Conservation (phyloP, 352 stramenopile genomes). For the Phytophthora palmivora region DNA sequence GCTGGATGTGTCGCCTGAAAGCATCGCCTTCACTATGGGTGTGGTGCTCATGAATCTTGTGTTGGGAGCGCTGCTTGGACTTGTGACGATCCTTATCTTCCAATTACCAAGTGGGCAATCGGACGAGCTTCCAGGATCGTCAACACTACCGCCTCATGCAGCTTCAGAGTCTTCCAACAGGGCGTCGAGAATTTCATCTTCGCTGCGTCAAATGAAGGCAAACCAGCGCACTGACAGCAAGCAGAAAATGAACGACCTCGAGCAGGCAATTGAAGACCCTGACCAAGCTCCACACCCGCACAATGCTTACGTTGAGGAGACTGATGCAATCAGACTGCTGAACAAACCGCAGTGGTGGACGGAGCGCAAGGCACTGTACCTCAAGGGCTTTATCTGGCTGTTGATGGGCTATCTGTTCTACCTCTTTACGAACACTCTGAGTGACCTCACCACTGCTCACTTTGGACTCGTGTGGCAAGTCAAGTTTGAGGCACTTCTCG, state of each 20-base stretch:
- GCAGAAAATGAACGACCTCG: slow-evolving; percentile 30
- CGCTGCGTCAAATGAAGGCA: slow-evolving; percentile 23
- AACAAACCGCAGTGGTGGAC: slow-evolving; percentile 33
- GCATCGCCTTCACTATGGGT: slow-evolving; percentile 57
- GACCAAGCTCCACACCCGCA: slow-evolving; percentile 52
- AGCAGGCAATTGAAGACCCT: slow-evolving; percentile 32
- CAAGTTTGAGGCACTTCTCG: slow-evolving; percentile 71
- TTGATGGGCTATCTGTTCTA: slow-evolving; percentile 70
- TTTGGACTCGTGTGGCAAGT: slow-evolving; percentile 70
- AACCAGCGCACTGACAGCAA: slow-evolving; percentile 24
- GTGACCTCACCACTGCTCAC: slow-evolving; percentile 49
- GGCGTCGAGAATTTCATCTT: slow-evolving; percentile 12
- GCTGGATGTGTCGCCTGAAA: slow-evolving; percentile 53
- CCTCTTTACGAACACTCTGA: slow-evolving; percentile 64
- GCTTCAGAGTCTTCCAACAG: slow-evolving; percentile 2
- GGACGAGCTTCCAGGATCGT: slow-evolving; percentile 12
- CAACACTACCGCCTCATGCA: neutral
- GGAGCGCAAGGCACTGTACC: slow-evolving; percentile 46
- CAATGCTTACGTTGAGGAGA: slow-evolving; percentile 63
- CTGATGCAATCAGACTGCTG: slow-evolving; percentile 13
- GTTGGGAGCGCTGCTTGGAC: slow-evolving; percentile 49
- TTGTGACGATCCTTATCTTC: slow-evolving; percentile 67
- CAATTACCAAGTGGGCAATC: slow-evolving; percentile 47
- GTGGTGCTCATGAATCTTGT: slow-evolving; percentile 66
- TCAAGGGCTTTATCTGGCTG: slow-evolving; percentile 73